Evolutionary conservation across 345 rosid genomes (phyloP), one percentile per base, ranked within the genome.

Genomic region (Draba incana): DNA sequence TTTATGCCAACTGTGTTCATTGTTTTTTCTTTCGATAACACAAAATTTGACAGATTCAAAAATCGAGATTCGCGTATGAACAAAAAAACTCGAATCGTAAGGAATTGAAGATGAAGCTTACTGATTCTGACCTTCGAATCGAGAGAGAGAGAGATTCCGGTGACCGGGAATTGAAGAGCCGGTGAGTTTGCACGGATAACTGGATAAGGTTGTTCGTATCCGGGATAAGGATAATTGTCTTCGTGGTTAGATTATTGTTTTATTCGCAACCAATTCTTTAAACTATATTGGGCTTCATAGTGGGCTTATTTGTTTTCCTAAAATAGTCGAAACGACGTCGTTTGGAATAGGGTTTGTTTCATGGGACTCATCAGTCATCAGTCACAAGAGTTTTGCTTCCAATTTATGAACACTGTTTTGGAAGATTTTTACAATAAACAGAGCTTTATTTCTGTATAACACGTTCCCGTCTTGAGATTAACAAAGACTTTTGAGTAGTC

Each of bases 131-230:
- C 49, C 64, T 71, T 55, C 31, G 66, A 20, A 20, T 20, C 20
- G 20, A 20, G 20, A 30, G 13, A 51, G 38, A 65, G 68, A 37
- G 33, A 57, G 31, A 30, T 6, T 10, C 15, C 68, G 67, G 45
- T 16, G 65, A 62, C 3, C 38, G 31, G 50, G 50, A 74, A 35
- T 16, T 25, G 6, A 7, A 55, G 59, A 4, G 69, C 68, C 73
- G 71, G 82, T 77, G 51, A 74, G 65, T 60, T 65, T 66, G 66
- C 62, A 50, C 72, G 88, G 75, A 78, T n/a, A n/a, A n/a, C n/a
- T n/a, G n/a, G n/a, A n/a, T 80, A 80, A 66, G 71, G 69, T 35
- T 80, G 77, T 80, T 78, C 85, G 35, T 80, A 75, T 80, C 80
- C 84, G 35, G 66, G 70, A 61, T 62, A 61, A 39, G 74, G 69